Conservation (phyloP, 1,284 basidiomycete species). For the Boletus coffeatus region DNA sequence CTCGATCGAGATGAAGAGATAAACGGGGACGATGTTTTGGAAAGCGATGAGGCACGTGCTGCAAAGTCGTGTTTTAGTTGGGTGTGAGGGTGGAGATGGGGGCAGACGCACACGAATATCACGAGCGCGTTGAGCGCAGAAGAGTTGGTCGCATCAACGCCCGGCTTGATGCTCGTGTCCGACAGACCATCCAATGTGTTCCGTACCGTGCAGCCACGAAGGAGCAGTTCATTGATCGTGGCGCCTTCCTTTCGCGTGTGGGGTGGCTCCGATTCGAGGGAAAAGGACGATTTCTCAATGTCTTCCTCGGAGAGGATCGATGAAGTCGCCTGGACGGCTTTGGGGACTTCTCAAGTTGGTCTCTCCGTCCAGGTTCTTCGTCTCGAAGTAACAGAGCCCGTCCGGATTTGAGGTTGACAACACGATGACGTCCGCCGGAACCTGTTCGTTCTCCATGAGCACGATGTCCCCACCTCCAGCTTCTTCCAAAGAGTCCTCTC, state of each 20-base stretch:
- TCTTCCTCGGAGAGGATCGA: constrained; percentile 86
- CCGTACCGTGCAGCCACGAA: constrained; percentile 89
- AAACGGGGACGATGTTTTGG: constrained; percentile 98
- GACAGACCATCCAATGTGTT: constrained; percentile 74
- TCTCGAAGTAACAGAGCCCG: constrained; percentile 85
- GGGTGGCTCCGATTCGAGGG: constrained; percentile 90
- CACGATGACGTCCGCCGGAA: constrained; percentile 92
- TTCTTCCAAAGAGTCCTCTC: constrained; percentile 99
- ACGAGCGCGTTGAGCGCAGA: constrained; percentile 76
- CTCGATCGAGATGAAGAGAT: constrained; percentile 96
- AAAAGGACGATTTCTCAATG: constrained; percentile 80
- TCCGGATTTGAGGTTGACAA: constrained; percentile 84
- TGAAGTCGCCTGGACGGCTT: constrained; percentile 73
- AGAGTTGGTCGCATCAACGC: constrained; percentile 57
- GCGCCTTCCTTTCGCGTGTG: constrained; percentile 67
- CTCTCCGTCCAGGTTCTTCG: constrained; percentile 96
- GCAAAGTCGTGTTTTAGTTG: not conserved
- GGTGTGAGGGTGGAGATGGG: not conserved
- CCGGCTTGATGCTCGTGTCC: constrained; percentile 62
- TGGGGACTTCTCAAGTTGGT: constrained; percentile 90
- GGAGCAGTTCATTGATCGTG: constrained; percentile 89
- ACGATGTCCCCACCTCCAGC: constrained; percentile 92
- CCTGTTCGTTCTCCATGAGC: constrained; percentile 89
- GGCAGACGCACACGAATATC: constrained; percentile 75
- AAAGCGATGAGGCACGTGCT: constrained; percentile 90